These are phyloP conservation scores for Lipomyces chichibuensis DNA, from an alignment of 805 yeast genomes.

Conservation along the genomic window DNA sequence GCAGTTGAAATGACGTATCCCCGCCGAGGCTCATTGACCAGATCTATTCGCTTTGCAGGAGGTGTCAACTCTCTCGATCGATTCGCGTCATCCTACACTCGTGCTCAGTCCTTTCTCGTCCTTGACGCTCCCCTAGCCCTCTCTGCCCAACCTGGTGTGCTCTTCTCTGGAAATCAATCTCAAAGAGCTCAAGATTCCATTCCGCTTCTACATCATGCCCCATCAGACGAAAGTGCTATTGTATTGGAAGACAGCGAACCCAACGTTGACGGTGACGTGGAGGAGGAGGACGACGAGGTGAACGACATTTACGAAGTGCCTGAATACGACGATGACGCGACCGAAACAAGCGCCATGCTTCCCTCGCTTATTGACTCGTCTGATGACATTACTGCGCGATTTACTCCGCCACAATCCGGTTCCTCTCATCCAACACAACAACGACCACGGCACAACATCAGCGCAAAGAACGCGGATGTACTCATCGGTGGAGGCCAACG, in stretches of 20 bases:
- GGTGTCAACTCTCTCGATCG: constrained; percentile 72
- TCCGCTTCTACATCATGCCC: constrained; percentile 60
- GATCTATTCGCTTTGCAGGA: constrained; percentile 21
- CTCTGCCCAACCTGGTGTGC: constrained; percentile 49
- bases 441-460: too few relatives aligned
- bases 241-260: constrained; percentile 1
- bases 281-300: constrained; percentile 9
- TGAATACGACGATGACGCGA: neutral
- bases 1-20: neutral
- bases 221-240: too few relatives aligned
- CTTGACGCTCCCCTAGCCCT: constrained; percentile 57
- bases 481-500: too few relatives aligned
- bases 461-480: too few relatives aligned
- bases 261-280: constrained; percentile 8
- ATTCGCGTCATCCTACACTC: constrained; percentile 75
- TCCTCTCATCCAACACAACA: too few relatives aligned
- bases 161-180: too few relatives aligned
- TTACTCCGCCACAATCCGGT: too few relatives aligned
- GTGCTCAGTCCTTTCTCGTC: constrained; percentile 76
- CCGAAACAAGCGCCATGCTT: neutral
- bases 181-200: constrained; percentile 29
- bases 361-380: too few relatives aligned
- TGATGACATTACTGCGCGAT: too few relatives aligned
- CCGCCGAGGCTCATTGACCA: constrained; percentile 27
- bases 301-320: constrained; percentile 1